Conservation (phyloP, 345 rosid species). For the Microcos paniculata region DNA sequence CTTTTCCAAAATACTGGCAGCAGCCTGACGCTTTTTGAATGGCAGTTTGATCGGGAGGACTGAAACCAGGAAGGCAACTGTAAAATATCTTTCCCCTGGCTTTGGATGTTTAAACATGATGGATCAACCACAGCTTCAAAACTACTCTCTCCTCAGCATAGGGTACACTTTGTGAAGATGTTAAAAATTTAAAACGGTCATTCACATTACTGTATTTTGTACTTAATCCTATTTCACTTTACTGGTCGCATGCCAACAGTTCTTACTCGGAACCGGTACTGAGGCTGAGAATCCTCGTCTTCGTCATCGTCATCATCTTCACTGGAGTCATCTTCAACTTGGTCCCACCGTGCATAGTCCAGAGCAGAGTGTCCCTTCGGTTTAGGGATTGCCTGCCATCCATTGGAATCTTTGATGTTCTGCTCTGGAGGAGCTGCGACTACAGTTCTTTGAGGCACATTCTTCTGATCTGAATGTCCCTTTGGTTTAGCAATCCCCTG, state of each 20-base stretch:
- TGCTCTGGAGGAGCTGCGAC: slow-evolving; percentile 30
- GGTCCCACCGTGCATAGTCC: slow-evolving; percentile 86
- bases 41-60: background rate
- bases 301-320: slow-evolving; percentile 70
- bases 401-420: slow-evolving; percentile 47
- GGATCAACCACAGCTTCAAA: slow-evolving; percentile 9
- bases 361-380: slow-evolving; percentile 95
- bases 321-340: slow-evolving; percentile 76
- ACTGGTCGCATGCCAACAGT: slow-evolving; percentile 79
- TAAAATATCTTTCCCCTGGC: background rate
- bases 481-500: slow-evolving; percentile 79
- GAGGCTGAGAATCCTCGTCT: slow-evolving; percentile 61
- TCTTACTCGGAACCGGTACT: slow-evolving; percentile 78
- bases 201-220: background rate
- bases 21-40: background rate
- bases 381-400: slow-evolving; percentile 93
- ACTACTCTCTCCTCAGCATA: background rate
- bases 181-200: background rate
- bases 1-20: background rate
- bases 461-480: slow-evolving; percentile 48
- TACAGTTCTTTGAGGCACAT: slow-evolving; percentile 28
- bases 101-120: slow-evolving; percentile 4
- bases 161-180: background rate
- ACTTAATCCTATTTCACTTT: slow-evolving; percentile 42
- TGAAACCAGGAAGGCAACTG: slow-evolving; percentile 7